Evolutionary conservation across 1,139 yeast species (phyloP).

Genomic region (Suhomyces chickasaworum): DNA sequence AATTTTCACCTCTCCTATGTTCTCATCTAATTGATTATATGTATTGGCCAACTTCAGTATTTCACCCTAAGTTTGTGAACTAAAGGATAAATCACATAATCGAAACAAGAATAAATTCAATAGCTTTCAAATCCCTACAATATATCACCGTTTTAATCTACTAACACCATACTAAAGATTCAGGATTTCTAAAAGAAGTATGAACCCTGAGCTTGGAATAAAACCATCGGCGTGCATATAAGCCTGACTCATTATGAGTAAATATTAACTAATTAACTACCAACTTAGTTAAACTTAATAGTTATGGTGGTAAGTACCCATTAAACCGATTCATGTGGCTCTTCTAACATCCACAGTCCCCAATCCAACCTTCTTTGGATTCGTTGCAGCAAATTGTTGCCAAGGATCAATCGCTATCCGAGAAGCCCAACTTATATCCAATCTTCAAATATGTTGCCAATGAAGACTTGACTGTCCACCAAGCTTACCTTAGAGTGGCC

Average conservation of each 20-base stretch:
- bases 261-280: neutral
- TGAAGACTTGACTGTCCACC: slow-evolving; percentile 82
- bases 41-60: too few species aligned
- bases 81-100: too few species aligned
- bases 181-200: too few species aligned
- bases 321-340: neutral
- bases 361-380: slow-evolving; percentile 64
- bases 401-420: slow-evolving; percentile 32
- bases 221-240: neutral
- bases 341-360: slow-evolving; percentile 26
- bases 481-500: slow-evolving; percentile 83
- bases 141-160: too few species aligned
- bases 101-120: too few species aligned
- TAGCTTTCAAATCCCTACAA: too few species aligned
- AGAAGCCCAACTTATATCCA: slow-evolving; percentile 68
- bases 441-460: slow-evolving; percentile 74
- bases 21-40: too few species aligned
- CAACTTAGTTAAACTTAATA: neutral
- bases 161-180: neutral
- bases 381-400: slow-evolving; percentile 48
- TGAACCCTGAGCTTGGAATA: neutral
- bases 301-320: slow-evolving; percentile 15
- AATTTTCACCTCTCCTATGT: too few species aligned
- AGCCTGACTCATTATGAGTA: neutral
- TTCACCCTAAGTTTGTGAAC: too few species aligned